Evolutionary conservation across 2,329 filamentous ascomycete species (phyloP).

Genomic region (Chaetomium sp.): DNA sequence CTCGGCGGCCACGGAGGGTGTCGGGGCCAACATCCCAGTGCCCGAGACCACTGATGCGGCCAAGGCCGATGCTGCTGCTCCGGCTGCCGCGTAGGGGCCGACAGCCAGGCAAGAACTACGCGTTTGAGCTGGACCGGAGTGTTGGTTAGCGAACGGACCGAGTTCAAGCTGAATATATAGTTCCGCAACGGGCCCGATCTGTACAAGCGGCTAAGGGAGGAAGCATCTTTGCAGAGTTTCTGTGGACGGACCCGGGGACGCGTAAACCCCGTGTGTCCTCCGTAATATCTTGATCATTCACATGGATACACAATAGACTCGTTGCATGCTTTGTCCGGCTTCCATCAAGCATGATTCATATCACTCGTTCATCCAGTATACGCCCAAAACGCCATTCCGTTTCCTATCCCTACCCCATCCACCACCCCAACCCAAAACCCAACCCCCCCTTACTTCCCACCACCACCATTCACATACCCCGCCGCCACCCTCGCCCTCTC

Average conservation of each 20-base stretch:
- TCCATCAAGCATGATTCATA: background rate
- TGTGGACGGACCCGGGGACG: constrained; percentile 12
- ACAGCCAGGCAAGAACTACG: background rate
- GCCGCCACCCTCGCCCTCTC: constrained; percentile 64
- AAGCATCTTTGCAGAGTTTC: constrained; percentile 6
- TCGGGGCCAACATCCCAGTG: constrained; percentile 39
- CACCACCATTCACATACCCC: constrained; percentile 50
- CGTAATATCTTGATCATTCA: constrained; percentile 21
- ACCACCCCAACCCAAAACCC: background rate
- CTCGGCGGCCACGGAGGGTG: constrained; percentile 41
- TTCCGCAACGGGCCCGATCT: background rate
- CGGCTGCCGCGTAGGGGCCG: constrained; percentile 36
- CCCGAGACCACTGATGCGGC: constrained; percentile 42
- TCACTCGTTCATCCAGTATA: background rate
- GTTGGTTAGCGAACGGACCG: constrained; percentile 11
- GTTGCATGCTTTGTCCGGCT: constrained; percentile 12
- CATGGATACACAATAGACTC: constrained; percentile 29
- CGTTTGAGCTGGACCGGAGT: constrained; percentile 5
- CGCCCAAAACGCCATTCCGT: constrained; percentile 8
- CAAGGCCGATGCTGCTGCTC: constrained; percentile 24
- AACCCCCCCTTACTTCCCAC: background rate
- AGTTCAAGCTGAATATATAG: background rate
- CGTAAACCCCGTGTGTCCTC: constrained; percentile 13
- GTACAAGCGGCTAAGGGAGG: constrained; percentile 2
- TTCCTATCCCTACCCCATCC: background rate